Conservation (phyloP, 768 basidiomycete genomes). For the Phylloporus arenicola region DNA sequence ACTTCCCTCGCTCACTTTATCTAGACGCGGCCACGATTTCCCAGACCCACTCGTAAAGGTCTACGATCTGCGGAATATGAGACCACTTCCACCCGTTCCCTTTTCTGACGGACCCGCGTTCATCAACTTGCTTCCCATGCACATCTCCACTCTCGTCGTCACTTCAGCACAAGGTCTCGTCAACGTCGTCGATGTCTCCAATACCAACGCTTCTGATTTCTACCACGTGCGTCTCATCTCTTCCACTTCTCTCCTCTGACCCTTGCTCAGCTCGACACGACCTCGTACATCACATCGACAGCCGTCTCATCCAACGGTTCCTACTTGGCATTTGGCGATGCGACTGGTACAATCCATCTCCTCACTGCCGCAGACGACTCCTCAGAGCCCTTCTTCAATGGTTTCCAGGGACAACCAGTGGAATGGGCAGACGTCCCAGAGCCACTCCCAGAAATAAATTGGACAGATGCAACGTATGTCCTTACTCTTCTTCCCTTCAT, state of each 20-base stretch:
- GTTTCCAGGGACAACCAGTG: slow-evolving; percentile 79
- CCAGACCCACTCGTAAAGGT: slow-evolving; percentile 92
- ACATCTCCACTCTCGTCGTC: slow-evolving; percentile 67
- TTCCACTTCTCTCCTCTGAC: not conserved
- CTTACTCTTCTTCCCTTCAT: not conserved
- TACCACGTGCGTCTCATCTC: slow-evolving; percentile 55
- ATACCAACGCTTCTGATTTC: slow-evolving; percentile 65
- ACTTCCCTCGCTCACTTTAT: slow-evolving; percentile 6
- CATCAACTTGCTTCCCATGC: slow-evolving; percentile 72
- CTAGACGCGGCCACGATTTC: slow-evolving; percentile 79
- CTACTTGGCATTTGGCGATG: slow-evolving; percentile 92
- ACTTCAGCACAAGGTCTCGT: slow-evolving; percentile 79
- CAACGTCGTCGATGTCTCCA: slow-evolving; percentile 77
- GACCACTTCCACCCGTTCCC: slow-evolving; percentile 76
- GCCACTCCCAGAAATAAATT: slow-evolving; percentile 64
- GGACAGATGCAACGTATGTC: slow-evolving; percentile 76
- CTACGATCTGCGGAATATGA: slow-evolving; percentile 82
- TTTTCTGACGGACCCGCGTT: slow-evolving; percentile 87
- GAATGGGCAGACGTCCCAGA: slow-evolving; percentile 81
- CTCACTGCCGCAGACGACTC: slow-evolving; percentile 66
- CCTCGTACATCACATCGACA: slow-evolving; percentile 72
- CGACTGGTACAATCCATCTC: slow-evolving; percentile 78
- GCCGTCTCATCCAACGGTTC: slow-evolving; percentile 82
- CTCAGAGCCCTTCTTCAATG: slow-evolving; percentile 68
- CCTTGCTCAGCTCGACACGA: slow-evolving; percentile 47